Evolutionary conservation across 2,329 filamentous ascomycete species (phyloP), one percentile per base, ranked within the genome.

Genomic region (Akanthomyces muscarius): DNA sequence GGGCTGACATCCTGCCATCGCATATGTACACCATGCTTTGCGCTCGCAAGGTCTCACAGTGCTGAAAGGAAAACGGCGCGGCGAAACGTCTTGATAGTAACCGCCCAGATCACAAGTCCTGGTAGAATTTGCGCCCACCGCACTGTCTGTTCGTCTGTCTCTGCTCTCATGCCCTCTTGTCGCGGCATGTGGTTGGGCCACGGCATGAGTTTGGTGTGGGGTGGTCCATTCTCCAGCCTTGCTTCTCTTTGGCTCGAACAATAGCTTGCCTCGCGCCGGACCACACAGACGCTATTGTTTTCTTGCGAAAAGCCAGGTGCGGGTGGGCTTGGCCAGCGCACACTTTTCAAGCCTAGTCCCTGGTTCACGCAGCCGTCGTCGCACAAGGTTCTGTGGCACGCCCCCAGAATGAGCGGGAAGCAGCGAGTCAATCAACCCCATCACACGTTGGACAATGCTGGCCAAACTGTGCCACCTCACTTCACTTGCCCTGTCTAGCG

Each of bases 331-430:
- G 47, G 50, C 48, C 58, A 61, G 21, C 50, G 58, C 50, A 53
- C 38, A 45, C 47, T 52, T 51, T 25, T 13, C 50, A 53, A 45
- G 58, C 58, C 45, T 42, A 18, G 45, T 54, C 58, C 58, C 58
- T 61, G 47, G 25, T 25, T 61, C 47, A 45, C 48, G 44, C 58
- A 61, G 48, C 48, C 58, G 48, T 61, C 58, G 48, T 61, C 41
- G 36, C 58, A 61, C 58, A 53, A 61, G 21, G 7, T 51, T 23
- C 25, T 42, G 57, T 33, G 36, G 33, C 47, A 60, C 58, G 47
- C 57, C 48, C 36, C 41, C 51, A 53, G 58, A 44, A 44, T 30
- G 36, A 47, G 25, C 21, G 14, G 47, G n/a, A 44, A 52, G 45
- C 25, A 56, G 23, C 23, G 54, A 44, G 25, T 47, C 50, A 45